Conservation (phyloP, 495 filamentous ascomycete species). For the Geoglossum glabrum region DNA sequence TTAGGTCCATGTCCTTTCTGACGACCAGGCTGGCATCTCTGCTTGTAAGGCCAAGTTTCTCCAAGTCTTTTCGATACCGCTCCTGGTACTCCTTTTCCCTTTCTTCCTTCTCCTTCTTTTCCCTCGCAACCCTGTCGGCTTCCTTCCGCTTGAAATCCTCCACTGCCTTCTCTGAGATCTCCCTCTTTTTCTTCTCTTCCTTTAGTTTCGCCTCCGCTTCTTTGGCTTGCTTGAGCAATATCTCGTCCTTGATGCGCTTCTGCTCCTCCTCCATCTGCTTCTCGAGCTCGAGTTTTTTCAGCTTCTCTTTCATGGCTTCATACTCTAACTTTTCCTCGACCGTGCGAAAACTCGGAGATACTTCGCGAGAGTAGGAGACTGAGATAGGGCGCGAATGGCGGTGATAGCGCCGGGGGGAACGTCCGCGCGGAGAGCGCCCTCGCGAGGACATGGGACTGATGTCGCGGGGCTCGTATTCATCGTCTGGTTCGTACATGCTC, state of each 20-base stretch:
- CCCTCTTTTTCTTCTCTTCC: slow-evolving; percentile 22
- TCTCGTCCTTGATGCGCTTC: slow-evolving; percentile 11
- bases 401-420: neutral
- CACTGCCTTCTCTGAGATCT: slow-evolving; percentile 35
- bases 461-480: neutral
- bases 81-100: slow-evolving; percentile 7
- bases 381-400: neutral
- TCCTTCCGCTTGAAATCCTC: slow-evolving; percentile 35
- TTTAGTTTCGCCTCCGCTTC: slow-evolving; percentile 25
- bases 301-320: slow-evolving; percentile 16
- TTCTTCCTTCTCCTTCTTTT: slow-evolving; percentile 10
- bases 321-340: slow-evolving; percentile 19
- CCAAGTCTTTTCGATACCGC: slow-evolving; percentile 5
- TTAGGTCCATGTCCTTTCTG: neutral
- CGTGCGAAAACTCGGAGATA: neutral
- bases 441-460: neutral
- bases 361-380: slow-evolving; percentile 1
- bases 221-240: slow-evolving; percentile 8
- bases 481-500: slow-evolving; percentile 2
- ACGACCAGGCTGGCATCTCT: neutral
- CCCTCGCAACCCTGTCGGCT: slow-evolving; percentile 23
- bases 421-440: neutral
- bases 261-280: slow-evolving; percentile 33
- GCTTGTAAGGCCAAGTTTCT: neutral
- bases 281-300: slow-evolving; percentile 35